phyloP scores from a whole-genome alignment of 495 filamentous ascomycete species.

The Tuber brumale region DNA sequence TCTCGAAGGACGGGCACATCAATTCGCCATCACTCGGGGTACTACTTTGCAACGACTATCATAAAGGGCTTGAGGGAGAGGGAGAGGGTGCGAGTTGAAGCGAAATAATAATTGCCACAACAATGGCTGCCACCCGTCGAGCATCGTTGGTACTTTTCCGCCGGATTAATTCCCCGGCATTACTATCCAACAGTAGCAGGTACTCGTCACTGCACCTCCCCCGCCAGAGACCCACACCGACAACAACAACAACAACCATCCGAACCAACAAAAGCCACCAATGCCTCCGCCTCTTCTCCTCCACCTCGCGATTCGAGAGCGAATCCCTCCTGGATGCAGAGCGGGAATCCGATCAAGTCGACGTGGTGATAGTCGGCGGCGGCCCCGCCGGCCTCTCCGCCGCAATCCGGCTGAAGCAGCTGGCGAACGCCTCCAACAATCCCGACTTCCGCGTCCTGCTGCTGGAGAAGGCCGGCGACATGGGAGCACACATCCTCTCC shows the following conservation, averaged over 20 bases:
- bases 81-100: not conserved
- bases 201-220: conserved; percentile 6
- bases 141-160: conserved; percentile 28
- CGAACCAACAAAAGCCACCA: not conserved
- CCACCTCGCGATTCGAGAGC: conserved; percentile 18
- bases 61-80: not conserved
- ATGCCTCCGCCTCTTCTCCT: conserved; percentile 19
- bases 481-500: conserved; percentile 91
- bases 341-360: conserved; percentile 84
- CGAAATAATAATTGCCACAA: not conserved
- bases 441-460: conserved; percentile 90
- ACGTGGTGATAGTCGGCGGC: conserved; percentile 94
- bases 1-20: not conserved
- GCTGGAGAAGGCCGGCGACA: conserved; percentile 90
- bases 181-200: conserved; percentile 13
- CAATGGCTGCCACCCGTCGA: conserved; percentile 35
- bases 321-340: conserved; percentile 20
- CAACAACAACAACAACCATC: not conserved
- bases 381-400: conserved; percentile 86
- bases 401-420: conserved; percentile 90
- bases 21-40: not conserved
- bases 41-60: not conserved
- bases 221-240: conserved; percentile 14
- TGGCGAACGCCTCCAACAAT: conserved; percentile 91
- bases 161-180: conserved; percentile 10